These are phyloP conservation scores for Yamadazyma philogaea DNA, from an alignment of 805 yeast species.

Conservation along the genomic window DNA sequence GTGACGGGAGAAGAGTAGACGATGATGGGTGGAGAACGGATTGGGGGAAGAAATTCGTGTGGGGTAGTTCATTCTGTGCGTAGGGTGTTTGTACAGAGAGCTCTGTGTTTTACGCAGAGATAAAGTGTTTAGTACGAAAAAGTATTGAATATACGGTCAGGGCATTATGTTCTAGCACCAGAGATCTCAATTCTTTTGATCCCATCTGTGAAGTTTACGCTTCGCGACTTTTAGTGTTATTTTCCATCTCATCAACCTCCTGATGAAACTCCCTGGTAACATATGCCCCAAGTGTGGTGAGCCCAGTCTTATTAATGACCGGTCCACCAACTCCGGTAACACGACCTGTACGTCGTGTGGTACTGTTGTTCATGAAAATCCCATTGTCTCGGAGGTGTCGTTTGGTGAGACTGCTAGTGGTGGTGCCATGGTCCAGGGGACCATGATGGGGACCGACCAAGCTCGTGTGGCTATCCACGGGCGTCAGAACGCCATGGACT, in stretches of 20 bases:
- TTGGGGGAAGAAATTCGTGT: background rate
- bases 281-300: conserved; percentile 10
- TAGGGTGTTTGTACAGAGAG: background rate
- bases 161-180: background rate
- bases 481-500: conserved; percentile 72
- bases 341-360: conserved; percentile 83
- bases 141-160: background rate
- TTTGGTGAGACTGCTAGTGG: conserved; percentile 91
- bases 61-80: no score
- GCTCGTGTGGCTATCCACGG: conserved; percentile 65
- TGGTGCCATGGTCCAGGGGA: conserved; percentile 94
- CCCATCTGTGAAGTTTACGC: background rate
- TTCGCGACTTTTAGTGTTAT: background rate
- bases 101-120: no score
- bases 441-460: conserved; percentile 88
- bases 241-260: background rate
- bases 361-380: conserved; percentile 83
- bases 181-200: background rate
- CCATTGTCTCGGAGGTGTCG: conserved; percentile 92
- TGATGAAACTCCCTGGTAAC: conserved; percentile 6
- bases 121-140: no score
- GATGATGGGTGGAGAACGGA: background rate
- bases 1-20: background rate
- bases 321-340: conserved; percentile 53
- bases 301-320: conserved; percentile 6